phyloP scores from a whole-genome alignment of 345 rosid genomes.

The Barbarea vulgaris region DNA sequence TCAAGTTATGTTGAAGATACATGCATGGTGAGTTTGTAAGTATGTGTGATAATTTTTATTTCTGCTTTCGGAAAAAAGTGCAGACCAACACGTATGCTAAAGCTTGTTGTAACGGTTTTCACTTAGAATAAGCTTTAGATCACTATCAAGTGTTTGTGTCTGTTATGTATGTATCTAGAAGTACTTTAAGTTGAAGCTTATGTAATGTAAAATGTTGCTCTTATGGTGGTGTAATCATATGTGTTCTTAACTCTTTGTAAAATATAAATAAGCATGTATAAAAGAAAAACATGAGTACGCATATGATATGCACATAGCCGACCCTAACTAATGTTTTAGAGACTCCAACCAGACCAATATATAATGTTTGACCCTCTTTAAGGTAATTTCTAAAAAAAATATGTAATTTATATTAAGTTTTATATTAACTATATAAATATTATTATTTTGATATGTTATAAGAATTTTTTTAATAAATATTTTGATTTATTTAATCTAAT shows the following conservation, averaged over 20 bases:
- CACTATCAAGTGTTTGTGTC: slow-evolving; percentile 34
- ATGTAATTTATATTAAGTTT: too few species aligned
- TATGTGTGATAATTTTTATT: slow-evolving; percentile 10
- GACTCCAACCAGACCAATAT: background rate
- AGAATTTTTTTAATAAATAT: background rate
- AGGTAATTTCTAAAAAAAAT: background rate
- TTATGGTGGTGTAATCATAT: slow-evolving; percentile 11
- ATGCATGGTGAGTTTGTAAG: slow-evolving; percentile 13
- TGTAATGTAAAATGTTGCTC: slow-evolving; percentile 20
- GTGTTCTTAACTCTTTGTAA: slow-evolving; percentile 2
- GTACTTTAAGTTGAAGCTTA: slow-evolving; percentile 25
- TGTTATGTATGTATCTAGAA: slow-evolving; percentile 8
- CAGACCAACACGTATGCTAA: slow-evolving; percentile 35
- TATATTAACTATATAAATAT: background rate
- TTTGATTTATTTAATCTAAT: background rate
- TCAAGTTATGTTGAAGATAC: slow-evolving; percentile 15
- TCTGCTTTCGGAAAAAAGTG: slow-evolving; percentile 12
- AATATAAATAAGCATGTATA: background rate
- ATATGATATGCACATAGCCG: background rate
- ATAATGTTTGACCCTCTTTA: background rate
- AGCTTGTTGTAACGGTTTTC: slow-evolving; percentile 28
- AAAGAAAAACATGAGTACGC: background rate
- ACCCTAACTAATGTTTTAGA: background rate
- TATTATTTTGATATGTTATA: background rate
- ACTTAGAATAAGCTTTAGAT: slow-evolving; percentile 32